phyloP scores from a whole-genome alignment of 1,284 basidiomycete genomes.

The Fomitopsis palustris region DNA sequence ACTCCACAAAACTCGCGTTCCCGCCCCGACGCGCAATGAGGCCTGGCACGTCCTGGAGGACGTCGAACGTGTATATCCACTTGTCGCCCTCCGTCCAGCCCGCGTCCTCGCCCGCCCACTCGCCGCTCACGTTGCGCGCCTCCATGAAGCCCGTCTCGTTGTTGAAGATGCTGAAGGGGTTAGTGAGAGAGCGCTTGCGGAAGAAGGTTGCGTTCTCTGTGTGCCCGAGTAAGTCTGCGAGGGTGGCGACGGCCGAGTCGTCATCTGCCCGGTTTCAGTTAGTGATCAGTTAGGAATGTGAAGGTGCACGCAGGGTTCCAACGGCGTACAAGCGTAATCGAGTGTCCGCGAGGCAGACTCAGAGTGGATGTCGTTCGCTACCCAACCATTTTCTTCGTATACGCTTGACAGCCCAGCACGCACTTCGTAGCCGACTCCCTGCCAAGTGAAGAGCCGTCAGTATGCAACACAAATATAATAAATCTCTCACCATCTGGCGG shows the following conservation, averaged over 20 bases:
- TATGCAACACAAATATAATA: neutral
- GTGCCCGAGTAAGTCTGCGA: slow-evolving; percentile 54
- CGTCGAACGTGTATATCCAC: slow-evolving; percentile 81
- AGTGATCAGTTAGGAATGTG: no score
- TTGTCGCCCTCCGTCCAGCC: slow-evolving; percentile 86
- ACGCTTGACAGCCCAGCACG: slow-evolving; percentile 73
- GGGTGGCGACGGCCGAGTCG: slow-evolving; percentile 68
- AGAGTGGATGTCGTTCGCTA: slow-evolving; percentile 77
- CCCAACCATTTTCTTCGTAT: slow-evolving; percentile 70
- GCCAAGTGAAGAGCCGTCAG: slow-evolving; percentile 1
- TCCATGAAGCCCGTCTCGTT: slow-evolving; percentile 77
- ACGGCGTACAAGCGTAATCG: slow-evolving; percentile 68
- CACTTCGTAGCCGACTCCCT: slow-evolving; percentile 79
- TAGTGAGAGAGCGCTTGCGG: slow-evolving; percentile 48
- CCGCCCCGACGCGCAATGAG: slow-evolving; percentile 70
- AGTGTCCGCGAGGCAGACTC: slow-evolving; percentile 77
- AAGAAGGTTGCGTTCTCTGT: slow-evolving; percentile 49
- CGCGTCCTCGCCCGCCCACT: slow-evolving; percentile 65
- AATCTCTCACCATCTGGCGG: slow-evolving; percentile 59
- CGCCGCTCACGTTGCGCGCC: slow-evolving; percentile 63
- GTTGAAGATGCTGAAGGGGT: slow-evolving; percentile 71
- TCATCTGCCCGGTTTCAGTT: no score
- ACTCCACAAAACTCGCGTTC: slow-evolving; percentile 56
- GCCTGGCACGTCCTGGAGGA: slow-evolving; percentile 66
- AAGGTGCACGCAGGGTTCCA: no score